Evolutionary conservation across 192 early-diverging fungal genomes (phyloP).

Genomic region (Thoreauomyces humboldtii): DNA sequence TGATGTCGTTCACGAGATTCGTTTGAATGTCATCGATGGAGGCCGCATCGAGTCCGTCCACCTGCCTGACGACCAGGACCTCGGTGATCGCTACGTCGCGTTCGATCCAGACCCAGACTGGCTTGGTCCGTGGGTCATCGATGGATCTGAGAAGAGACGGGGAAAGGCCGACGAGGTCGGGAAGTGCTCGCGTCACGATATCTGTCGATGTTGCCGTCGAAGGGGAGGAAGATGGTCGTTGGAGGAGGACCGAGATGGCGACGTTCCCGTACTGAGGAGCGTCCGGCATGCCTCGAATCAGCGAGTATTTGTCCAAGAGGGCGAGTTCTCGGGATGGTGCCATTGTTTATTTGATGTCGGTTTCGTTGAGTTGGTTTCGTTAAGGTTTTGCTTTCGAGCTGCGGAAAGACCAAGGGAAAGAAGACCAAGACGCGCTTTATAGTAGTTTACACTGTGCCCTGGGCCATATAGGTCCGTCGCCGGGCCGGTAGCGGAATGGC

Average conservation of each 20-base stretch:
- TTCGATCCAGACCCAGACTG: background rate
- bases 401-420: too few relatives aligned
- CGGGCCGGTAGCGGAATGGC: too few relatives aligned
- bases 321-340: too few relatives aligned
- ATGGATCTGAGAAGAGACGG: background rate
- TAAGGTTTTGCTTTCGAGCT: too few relatives aligned
- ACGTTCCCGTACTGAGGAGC: conserved; percentile 4
- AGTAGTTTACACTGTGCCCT: too few relatives aligned
- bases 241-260: background rate
- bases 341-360: too few relatives aligned
- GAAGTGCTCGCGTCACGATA: conserved; percentile 1
- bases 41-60: background rate
- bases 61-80: background rate
- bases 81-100: background rate
- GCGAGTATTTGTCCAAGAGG: background rate
- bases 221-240: background rate
- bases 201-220: too few relatives aligned
- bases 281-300: background rate
- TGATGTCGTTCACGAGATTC: background rate
- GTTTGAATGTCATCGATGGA: background rate
- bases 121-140: background rate
- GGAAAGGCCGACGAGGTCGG: background rate
- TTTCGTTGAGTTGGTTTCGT: too few relatives aligned
- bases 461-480: too few relatives aligned
- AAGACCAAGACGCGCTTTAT: too few relatives aligned